phyloP scores from a whole-genome alignment of 2,329 filamentous ascomycete species.

The Aureobasidium sp. region DNA sequence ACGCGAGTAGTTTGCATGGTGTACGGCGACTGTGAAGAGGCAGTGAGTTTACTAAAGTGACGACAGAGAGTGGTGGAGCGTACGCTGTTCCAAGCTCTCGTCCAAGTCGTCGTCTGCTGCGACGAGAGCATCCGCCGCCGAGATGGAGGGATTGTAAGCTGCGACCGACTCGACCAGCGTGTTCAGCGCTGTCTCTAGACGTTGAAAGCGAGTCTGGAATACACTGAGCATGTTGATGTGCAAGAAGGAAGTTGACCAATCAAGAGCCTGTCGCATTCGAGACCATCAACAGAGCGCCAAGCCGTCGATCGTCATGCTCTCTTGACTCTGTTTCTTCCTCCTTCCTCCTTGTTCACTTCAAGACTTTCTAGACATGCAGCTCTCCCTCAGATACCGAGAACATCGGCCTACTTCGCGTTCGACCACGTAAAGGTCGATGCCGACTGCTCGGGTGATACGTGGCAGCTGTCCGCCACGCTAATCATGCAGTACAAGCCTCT shows the following conservation, averaged over 20 bases:
- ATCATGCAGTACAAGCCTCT: not conserved
- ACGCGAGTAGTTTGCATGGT: constrained; percentile 67
- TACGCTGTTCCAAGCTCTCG: constrained; percentile 59
- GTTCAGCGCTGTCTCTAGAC: constrained; percentile 48
- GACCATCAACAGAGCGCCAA: not conserved
- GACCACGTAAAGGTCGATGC: not conserved
- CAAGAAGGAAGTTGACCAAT: constrained; percentile 14
- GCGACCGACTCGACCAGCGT: constrained; percentile 71
- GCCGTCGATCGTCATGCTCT: not conserved
- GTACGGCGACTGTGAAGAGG: constrained; percentile 46
- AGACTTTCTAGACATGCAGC: not conserved
- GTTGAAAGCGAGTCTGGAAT: constrained; percentile 38
- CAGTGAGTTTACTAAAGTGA: constrained; percentile 32
- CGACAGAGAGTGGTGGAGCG: not conserved
- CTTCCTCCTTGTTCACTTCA: not conserved
- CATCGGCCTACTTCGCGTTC: not conserved
- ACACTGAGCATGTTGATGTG: constrained; percentile 33
- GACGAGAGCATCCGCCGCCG: constrained; percentile 61
- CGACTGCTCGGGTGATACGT: not conserved
- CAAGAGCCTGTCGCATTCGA: not conserved
- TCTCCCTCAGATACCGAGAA: not conserved
- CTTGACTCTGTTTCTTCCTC: not conserved
- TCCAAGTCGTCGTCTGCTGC: constrained; percentile 63
- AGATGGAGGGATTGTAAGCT: constrained; percentile 69
- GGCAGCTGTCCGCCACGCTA: not conserved